Evolutionary conservation across 108 stramenopile genomes (phyloP).

Genomic region (Cyclotella cryptica): DNA sequence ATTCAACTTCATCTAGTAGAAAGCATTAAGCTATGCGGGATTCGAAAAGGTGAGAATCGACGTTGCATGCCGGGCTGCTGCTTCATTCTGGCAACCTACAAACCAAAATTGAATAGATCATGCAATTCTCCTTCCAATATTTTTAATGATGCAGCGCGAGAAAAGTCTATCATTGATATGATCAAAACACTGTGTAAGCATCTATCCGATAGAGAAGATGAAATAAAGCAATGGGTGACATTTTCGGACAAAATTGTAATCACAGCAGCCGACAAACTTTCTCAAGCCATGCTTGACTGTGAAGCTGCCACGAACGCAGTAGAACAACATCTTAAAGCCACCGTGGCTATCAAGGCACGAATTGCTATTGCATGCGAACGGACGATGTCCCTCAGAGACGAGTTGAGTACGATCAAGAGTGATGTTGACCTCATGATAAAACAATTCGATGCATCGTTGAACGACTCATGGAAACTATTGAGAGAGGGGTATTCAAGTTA

Average conservation of each 20-base stretch:
- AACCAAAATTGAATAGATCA: too few species aligned
- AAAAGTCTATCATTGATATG: slow-evolving; percentile 36
- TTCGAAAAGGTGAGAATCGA: neutral
- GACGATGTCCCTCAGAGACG: slow-evolving; percentile 11
- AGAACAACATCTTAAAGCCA: slow-evolving; percentile 6
- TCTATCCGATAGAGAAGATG: slow-evolving; percentile 24
- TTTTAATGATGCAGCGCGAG: slow-evolving; percentile 14
- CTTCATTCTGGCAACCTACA: too few species aligned
- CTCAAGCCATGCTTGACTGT: slow-evolving; percentile 9
- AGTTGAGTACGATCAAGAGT: neutral
- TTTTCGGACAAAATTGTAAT: slow-evolving; percentile 30
- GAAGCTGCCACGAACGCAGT: neutral
- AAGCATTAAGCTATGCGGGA: slow-evolving; percentile 21
- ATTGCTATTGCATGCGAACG: neutral
- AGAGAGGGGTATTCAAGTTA: slow-evolving; percentile 12
- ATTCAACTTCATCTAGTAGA: slow-evolving; percentile 27
- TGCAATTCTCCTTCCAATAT: neutral
- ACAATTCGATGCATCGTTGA: neutral
- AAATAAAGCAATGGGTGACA: slow-evolving; percentile 23
- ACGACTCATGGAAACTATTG: slow-evolving; percentile 8
- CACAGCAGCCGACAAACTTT: slow-evolving; percentile 29
- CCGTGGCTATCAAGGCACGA: neutral
- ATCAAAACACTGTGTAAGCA: slow-evolving; percentile 41
- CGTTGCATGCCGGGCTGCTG: too few species aligned
- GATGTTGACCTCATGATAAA: slow-evolving; percentile 6